Base-by-base conservation (phyloP, 2,329 filamentous ascomycete species). In the Fonsecaea erecta region DNA sequence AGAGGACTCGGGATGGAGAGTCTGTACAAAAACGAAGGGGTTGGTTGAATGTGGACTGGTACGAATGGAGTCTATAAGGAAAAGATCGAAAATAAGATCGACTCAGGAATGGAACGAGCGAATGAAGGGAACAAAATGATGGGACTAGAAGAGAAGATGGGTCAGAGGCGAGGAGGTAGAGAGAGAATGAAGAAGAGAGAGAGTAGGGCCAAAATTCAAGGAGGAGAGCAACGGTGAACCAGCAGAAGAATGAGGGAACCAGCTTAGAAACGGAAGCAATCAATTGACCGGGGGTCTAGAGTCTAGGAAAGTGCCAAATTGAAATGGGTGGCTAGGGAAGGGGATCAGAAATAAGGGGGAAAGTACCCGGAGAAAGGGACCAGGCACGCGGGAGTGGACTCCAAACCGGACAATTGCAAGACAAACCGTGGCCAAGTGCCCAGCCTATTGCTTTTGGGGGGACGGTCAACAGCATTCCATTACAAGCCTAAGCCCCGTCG, bases 1-100 rank as follows among this genome's bases (percentile, higher is more conserved):
- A 52, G 43, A 52, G 55, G 55, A 24, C 18, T 51, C 34, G 21
- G n/a, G 56, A 53, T 28, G 26, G 35, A 18, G 46, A 21, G 14
- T 62, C 58, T 62, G 61, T 61, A 67, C 64, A 64, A 62, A 67
- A 56, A 62, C 24, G 37, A 67, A 60, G 52, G 52, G 35, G 24
- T 14, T 52, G 52, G 26, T 76, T 76, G 57, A 80, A 72, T 67
- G 67, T 70, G 71, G 68, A 70, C 68, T 61, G 70, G 72, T 68
- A 70, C 66, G 65, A 71, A 69, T 70, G 70, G 66, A 59, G 68
- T 69, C 65, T 69, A 71, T 66, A 65, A 43, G 12, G 58, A 54
- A 67, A 65, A 64, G 37, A 34, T 37, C 14, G 34, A 65, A 68
- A 67, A 66, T 62, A 70, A 67, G 63, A 71, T 68, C 65, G 59